Base-by-base conservation (phyloP, 1,284 basidiomycete genomes). In the Phlebopus sp. region DNA sequence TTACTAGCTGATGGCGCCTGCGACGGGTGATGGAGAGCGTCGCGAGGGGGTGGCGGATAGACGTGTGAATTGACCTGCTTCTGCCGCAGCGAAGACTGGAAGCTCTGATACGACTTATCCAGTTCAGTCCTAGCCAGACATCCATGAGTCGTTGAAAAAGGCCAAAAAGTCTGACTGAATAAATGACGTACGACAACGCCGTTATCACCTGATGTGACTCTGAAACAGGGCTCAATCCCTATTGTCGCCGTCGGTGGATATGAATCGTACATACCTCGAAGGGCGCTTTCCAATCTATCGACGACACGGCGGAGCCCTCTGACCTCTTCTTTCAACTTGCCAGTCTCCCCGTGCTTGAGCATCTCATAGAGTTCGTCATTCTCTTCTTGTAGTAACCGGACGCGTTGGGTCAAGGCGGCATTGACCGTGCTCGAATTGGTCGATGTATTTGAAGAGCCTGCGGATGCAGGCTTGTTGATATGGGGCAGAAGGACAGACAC, bases 331-430 rank as follows among this genome's bases (percentile, higher is more conserved):
- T 89, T 88, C 49, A 90, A 61, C 58, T 77, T 78, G 2, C 85
- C 86, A 0, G 84, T 86, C 65, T 90, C 84, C 40, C 83, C 79
- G 21, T 71, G 70, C 62, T 81, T 84, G 37, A 91, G 66, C 6
- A 90, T 67, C 43, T 81, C 78, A 59, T 90, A 91, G 4, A 89
- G 58, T 53, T 91, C 88, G 54, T 91, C 86, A 50, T 91, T 91
- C 67, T 91, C 88, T 45, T 87, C 82, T 62, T 91, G 89, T 8
- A 91, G 69, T 7, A 84, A 66, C 47, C 79, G 81, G 23, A 79
- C 76, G 42, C 86, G 75, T 59, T 89, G 86, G 0, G 79, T 81
- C 47, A 91, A 74, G 3, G 88, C 88, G 14, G 81, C 72, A 23
- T 77, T 77, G 23, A 86, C 82, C 1, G 85, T 84, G 53, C 73